Percentiles rank a stretch among this genome's conserved stretches.
phyloP scores from a whole-genome alignment of 1,284 basidiomycete species.

The Austropuccinia psidii region DNA sequence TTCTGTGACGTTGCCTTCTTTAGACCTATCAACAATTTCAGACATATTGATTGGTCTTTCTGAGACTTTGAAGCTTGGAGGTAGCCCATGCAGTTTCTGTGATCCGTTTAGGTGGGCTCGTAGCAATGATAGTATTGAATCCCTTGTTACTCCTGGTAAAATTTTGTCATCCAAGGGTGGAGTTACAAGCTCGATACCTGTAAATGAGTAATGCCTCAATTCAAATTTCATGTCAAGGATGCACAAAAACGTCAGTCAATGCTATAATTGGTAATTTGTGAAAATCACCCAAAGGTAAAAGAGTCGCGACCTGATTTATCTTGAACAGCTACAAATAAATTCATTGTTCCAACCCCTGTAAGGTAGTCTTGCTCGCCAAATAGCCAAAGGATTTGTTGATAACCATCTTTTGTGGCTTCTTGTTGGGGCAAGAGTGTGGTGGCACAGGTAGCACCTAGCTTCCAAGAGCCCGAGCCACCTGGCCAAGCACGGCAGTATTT shows the following conservation, averaged over 20 bases:
- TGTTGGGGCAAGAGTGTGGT: constrained; percentile 82
- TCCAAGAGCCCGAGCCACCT: constrained; percentile 86
- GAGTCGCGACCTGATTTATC: constrained; percentile 60
- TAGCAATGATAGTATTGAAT: constrained; percentile 76
- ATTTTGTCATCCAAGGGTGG: constrained; percentile 92
- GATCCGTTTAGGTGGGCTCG: constrained; percentile 63
- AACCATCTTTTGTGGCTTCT: constrained; percentile 71
- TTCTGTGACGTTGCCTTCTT: constrained; percentile 68
- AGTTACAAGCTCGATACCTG: constrained; percentile 71
- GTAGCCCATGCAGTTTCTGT: constrained; percentile 55
- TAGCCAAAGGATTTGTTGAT: constrained; percentile 92
- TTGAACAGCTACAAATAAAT: constrained; percentile 80
- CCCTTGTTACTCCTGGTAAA: constrained; percentile 90
- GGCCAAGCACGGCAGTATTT: constrained; percentile 82
- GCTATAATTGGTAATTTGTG: neutral
- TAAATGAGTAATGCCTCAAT: neutral
- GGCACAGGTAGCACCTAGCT: constrained; percentile 77
- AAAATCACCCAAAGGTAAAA: constrained; percentile 41
- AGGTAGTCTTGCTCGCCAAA: constrained; percentile 76
- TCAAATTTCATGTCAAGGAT: too few relatives aligned
- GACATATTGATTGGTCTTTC: constrained; percentile 83
- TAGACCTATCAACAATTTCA: constrained; percentile 68
- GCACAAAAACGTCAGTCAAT: too few relatives aligned
- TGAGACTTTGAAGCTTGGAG: constrained; percentile 61
- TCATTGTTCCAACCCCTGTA: constrained; percentile 72